Percentiles rank a stretch among this genome's conserved stretches.
Conservation (phyloP, 2,329 filamentous ascomycete genomes). For the Trichothecium sympodiale region DNA sequence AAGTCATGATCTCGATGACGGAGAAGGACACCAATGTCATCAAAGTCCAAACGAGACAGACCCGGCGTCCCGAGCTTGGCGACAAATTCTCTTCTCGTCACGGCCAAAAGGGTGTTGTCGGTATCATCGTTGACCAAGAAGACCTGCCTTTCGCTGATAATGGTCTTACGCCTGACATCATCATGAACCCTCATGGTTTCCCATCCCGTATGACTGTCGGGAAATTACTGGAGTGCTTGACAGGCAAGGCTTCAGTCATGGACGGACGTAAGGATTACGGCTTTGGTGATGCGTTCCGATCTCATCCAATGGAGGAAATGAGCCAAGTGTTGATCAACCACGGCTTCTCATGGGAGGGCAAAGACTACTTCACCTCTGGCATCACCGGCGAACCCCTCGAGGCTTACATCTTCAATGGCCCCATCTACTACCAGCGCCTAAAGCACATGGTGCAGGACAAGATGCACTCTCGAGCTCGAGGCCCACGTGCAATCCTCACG, state of each 20-base stretch:
- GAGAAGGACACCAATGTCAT: constrained; percentile 78
- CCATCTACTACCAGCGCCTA: constrained; percentile 98
- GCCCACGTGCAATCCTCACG: constrained; percentile 83
- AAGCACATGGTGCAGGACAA: constrained; percentile 99
- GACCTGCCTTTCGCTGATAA: constrained; percentile 92
- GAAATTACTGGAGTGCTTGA: constrained; percentile 90
- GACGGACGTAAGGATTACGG: constrained; percentile 82
- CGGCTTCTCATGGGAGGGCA: constrained; percentile 93
- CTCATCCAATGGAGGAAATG: constrained; percentile 82
- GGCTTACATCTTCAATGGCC: constrained; percentile 95
- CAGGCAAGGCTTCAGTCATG: constrained; percentile 85
- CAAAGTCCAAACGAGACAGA: constrained; percentile 95
- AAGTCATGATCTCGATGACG: constrained; percentile 85
- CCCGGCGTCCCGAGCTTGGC: constrained; percentile 83
- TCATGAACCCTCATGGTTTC: constrained; percentile 99
- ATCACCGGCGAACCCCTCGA: constrained; percentile 91
- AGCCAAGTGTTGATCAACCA: constrained; percentile 71
- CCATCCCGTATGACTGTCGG: constrained; percentile 99
- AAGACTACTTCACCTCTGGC: constrained; percentile 90
- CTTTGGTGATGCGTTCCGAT: constrained; percentile 66
- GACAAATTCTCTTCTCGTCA: constrained; percentile 99
- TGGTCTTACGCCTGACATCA: constrained; percentile 92
- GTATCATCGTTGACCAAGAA: constrained; percentile 91
- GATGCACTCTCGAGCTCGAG: constrained; percentile 91
- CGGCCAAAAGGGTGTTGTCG: constrained; percentile 95